Base-by-base conservation (phyloP, 331 rosid genomes). In the Rosa hybrid region DNA sequence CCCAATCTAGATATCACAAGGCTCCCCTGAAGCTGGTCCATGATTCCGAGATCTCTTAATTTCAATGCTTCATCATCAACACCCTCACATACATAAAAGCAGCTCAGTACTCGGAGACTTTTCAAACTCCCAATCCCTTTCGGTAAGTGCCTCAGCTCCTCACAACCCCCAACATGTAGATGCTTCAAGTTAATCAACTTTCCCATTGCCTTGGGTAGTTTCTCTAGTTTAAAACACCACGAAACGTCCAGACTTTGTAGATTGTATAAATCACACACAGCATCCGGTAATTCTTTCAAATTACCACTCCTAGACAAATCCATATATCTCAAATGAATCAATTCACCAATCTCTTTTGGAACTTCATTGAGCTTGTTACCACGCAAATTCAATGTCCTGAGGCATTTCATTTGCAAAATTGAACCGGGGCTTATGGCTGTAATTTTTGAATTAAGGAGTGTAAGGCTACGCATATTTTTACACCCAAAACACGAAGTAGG, bases 151-250 rank as follows among this genome's bases (percentile, higher is more conserved):
- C 63, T n/a, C 12, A 56, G 12, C 25, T 2, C 0, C 0, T 5
- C 5, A 56, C 62, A 56, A 3, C 8, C 1, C 1, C 0, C 0
- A 30, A 46, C 23, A 18, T 30, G 16, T 0, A 63, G 49, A 48
- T 48, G 65, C 4, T 34, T 30, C 9, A 30, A 38, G n/a, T 67
- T 60, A 7, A 25, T 39, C 38, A 0, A 57, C 7, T 72, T 48
- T 7, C 50, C 54, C 21, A 57, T 18, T 64, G 16, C 42, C 34
- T 44, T 25, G 44, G 54, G 63, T 8, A 56, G 63, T 20, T 7
- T 56, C 63, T 56, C 63, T 20, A 56, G 63, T 8, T 7, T 0
- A 0, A 0, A 0, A 1, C 63, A 56, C 0, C 3, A 0, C 5
- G 4, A 2, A 20, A 56, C 16, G 11, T 3, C 0, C 4, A 59